phyloP scores from a whole-genome alignment of 805 yeast species.

The Hanseniaspora singularis region DNA sequence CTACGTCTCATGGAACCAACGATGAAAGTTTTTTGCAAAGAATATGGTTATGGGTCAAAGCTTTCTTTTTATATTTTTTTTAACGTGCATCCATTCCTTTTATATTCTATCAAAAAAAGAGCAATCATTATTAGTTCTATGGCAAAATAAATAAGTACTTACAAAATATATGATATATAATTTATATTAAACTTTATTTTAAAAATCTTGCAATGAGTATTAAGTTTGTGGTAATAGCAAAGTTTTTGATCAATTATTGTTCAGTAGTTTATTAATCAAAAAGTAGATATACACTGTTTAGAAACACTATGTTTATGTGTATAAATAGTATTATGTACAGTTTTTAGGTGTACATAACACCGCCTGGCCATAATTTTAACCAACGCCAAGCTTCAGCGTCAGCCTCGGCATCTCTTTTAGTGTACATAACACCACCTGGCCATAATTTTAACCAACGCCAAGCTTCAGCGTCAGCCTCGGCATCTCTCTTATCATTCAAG shows the following conservation, averaged over 20 bases:
- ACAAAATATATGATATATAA: too few relatives aligned
- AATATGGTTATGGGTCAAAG: constrained; percentile 9
- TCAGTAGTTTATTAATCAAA: too few relatives aligned
- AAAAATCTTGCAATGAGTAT: too few relatives aligned
- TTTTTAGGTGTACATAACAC: constrained; percentile 20
- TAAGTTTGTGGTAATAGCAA: too few relatives aligned
- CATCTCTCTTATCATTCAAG: constrained; percentile 15
- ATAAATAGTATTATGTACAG: too few relatives aligned
- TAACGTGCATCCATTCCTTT: background rate
- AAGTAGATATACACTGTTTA: too few relatives aligned
- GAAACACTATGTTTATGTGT: too few relatives aligned
- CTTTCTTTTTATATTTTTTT: background rate
- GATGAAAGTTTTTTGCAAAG: constrained; percentile 1
- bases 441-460: constrained; percentile 17
- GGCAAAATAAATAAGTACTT: too few relatives aligned
- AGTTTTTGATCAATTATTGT: too few relatives aligned
- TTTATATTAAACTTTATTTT: too few relatives aligned
- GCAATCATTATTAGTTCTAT: too few relatives aligned
- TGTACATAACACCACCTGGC: constrained; percentile 24
- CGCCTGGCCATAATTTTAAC: constrained; percentile 22
- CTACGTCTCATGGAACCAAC: constrained; percentile 5
- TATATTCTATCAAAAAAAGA: too few relatives aligned
- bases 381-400: constrained; percentile 25
- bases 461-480: constrained; percentile 17
- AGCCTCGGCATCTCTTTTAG: constrained; percentile 19